phyloP scores from a whole-genome alignment of 371 early-diverging fungal genomes.

The Rhizopus delemar region DNA sequence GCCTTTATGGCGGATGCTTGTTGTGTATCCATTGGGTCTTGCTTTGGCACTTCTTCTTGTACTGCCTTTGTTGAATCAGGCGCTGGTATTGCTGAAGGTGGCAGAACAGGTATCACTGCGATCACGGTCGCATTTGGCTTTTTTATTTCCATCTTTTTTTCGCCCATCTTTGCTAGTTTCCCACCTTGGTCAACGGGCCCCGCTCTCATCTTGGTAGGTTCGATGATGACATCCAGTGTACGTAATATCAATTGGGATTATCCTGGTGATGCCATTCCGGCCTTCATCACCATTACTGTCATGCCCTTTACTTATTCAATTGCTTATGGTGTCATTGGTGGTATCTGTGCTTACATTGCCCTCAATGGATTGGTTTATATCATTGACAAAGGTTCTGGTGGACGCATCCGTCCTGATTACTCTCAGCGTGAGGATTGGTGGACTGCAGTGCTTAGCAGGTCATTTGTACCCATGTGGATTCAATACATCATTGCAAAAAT shows the following conservation, averaged over 20 bases:
- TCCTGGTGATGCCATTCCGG: constrained; percentile 75
- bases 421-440: constrained; percentile 50
- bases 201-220: constrained; percentile 75
- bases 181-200: constrained; percentile 85
- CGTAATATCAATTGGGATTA: constrained; percentile 77
- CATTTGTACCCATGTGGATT: constrained; percentile 42
- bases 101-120: constrained; percentile 77
- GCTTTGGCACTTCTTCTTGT: constrained; percentile 73
- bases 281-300: constrained; percentile 73
- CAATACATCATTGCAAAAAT: constrained; percentile 35
- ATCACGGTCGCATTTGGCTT: constrained; percentile 66
- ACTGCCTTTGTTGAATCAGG: constrained; percentile 81
- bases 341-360: constrained; percentile 59
- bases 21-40: constrained; percentile 65
- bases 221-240: constrained; percentile 73
- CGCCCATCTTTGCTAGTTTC: constrained; percentile 82
- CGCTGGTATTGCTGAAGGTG: constrained; percentile 81
- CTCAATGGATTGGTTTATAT: constrained; percentile 58
- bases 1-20: constrained; percentile 77
- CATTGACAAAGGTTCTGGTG: constrained; percentile 50
- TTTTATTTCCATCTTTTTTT: constrained; percentile 76
- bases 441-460: constrained; percentile 35
- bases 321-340: constrained; percentile 71
- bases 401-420: constrained; percentile 52
- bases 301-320: constrained; percentile 79